A percentile compares a stretch with the other conserved stretches of the same genome.
These are phyloP conservation scores for Coemansia sp. DNA, from an alignment of 192 early-diverging fungal species.

Conservation along the genomic window DNA sequence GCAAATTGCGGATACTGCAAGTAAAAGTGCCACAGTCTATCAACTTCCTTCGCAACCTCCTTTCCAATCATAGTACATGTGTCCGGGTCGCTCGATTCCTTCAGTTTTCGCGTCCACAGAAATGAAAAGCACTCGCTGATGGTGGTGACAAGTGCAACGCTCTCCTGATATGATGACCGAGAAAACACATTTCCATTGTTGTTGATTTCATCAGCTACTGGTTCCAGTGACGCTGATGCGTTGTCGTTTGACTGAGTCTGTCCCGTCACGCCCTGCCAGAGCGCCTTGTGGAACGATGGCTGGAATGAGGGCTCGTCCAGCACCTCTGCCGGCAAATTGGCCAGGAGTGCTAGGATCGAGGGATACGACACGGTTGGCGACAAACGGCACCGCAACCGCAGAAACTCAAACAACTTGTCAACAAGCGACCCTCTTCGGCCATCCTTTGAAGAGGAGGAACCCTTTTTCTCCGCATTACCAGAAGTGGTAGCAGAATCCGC, in stretches of 20 bases:
- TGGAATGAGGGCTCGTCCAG: constrained; percentile 38
- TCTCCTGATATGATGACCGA: constrained; percentile 21
- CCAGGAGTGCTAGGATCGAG: constrained; percentile 73
- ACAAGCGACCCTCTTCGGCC: constrained; percentile 55
- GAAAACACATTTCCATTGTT: background rate
- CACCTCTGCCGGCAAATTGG: constrained; percentile 56
- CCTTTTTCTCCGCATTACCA: background rate
- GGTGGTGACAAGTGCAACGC: constrained; percentile 40
- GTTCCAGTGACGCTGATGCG: background rate
- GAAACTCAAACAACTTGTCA: constrained; percentile 66
- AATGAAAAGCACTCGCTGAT: constrained; percentile 50
- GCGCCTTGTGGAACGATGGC: constrained; percentile 24
- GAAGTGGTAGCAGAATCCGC: background rate
- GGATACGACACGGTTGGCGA: constrained; percentile 70
- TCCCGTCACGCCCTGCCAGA: constrained; percentile 41
- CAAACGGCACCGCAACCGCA: constrained; percentile 67
- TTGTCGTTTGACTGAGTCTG: background rate
- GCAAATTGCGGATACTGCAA: constrained; percentile 33
- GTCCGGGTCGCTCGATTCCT: constrained; percentile 4
- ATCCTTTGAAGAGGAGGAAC: background rate
- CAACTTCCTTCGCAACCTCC: constrained; percentile 38
- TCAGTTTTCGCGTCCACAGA: constrained; percentile 44
- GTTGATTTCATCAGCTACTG: background rate
- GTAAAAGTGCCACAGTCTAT: constrained; percentile 54
- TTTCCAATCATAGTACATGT: constrained; percentile 18